Percentiles rank a stretch among this genome's conserved stretches.
phyloP scores from a whole-genome alignment of 1,284 basidiomycete genomes.

The Pulveroboletus sp. region DNA sequence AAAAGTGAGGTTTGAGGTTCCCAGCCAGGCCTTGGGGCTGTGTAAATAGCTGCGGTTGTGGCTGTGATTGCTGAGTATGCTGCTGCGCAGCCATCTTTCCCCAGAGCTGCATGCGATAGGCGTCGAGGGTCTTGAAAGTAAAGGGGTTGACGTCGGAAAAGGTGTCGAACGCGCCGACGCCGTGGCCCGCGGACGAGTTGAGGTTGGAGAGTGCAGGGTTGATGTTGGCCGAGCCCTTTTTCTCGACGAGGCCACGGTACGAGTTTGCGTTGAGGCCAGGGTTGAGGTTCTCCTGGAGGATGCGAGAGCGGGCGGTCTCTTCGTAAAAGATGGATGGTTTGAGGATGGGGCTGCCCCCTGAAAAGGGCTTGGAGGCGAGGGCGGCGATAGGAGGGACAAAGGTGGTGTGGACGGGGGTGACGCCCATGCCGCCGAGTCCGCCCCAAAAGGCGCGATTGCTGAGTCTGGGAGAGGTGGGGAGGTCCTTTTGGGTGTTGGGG shows the following conservation, averaged over 20 bases:
- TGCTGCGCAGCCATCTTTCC: constrained; percentile 68
- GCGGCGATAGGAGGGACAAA: constrained; percentile 62
- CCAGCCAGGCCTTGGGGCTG: constrained; percentile 51
- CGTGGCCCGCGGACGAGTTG: constrained; percentile 25
- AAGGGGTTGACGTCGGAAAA: constrained; percentile 80
- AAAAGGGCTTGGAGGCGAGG: constrained; percentile 30
- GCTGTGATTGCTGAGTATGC: constrained; percentile 38
- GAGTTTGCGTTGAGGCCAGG: constrained; percentile 45
- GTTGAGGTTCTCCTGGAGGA: constrained; percentile 79
- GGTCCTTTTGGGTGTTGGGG: constrained; percentile 83
- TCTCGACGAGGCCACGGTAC: constrained; percentile 30
- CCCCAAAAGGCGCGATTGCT: constrained; percentile 70
- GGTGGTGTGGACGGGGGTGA: constrained; percentile 85
- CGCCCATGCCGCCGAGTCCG: constrained; percentile 63
- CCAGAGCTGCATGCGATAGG: constrained; percentile 88
- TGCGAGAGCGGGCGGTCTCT: constrained; percentile 28
- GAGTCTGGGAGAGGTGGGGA: constrained; percentile 63
- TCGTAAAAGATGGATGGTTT: constrained; percentile 35
- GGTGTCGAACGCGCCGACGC: constrained; percentile 55
- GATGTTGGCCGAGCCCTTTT: constrained; percentile 31
- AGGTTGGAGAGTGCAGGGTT: constrained; percentile 28
- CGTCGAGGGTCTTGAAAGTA: constrained; percentile 80
- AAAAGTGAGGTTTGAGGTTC: constrained; percentile 58
- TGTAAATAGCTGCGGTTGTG: constrained; percentile 9
- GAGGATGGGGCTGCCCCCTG: constrained; percentile 29